Evolutionary conservation across 768 basidiomycete species (phyloP).

Genomic region (Strobilomyces echinocephalus): DNA sequence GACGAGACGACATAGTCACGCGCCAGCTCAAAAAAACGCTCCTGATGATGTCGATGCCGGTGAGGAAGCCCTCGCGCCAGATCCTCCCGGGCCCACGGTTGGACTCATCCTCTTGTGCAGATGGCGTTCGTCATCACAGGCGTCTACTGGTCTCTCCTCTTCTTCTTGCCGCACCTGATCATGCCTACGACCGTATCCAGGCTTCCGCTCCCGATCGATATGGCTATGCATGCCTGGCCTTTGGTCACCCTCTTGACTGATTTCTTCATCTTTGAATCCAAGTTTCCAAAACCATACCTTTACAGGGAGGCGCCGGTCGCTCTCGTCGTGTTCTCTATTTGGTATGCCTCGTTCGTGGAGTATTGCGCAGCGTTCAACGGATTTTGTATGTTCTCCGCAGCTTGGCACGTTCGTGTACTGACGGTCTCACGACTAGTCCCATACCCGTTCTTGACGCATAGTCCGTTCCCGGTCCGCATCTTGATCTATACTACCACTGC

Average conservation of each 20-base stretch:
- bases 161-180: slow-evolving; percentile 35
- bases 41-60: slow-evolving; percentile 64
- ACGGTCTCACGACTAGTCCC: slow-evolving; percentile 47
- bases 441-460: slow-evolving; percentile 76
- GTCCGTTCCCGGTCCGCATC: slow-evolving; percentile 46
- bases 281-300: slow-evolving; percentile 35
- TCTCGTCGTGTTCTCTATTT: slow-evolving; percentile 28
- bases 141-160: slow-evolving; percentile 68
- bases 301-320: slow-evolving; percentile 15
- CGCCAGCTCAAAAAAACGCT: slow-evolving; percentile 52
- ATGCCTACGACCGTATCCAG: neutral
- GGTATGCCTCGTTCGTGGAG: slow-evolving; percentile 67
- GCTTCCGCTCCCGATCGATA: slow-evolving; percentile 52
- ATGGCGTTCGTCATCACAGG: slow-evolving; percentile 43
- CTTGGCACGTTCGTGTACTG: slow-evolving; percentile 15
- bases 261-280: slow-evolving; percentile 60
- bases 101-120: slow-evolving; percentile 22
- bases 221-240: slow-evolving; percentile 64
- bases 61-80: slow-evolving; percentile 24
- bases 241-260: slow-evolving; percentile 54
- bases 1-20: neutral
- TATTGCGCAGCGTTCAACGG: slow-evolving; percentile 59
- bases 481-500: slow-evolving; percentile 55
- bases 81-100: neutral
- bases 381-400: slow-evolving; percentile 47